phyloP scores from a whole-genome alignment of 73 alveolate genomes.

The Paraurostyla sp. region DNA sequence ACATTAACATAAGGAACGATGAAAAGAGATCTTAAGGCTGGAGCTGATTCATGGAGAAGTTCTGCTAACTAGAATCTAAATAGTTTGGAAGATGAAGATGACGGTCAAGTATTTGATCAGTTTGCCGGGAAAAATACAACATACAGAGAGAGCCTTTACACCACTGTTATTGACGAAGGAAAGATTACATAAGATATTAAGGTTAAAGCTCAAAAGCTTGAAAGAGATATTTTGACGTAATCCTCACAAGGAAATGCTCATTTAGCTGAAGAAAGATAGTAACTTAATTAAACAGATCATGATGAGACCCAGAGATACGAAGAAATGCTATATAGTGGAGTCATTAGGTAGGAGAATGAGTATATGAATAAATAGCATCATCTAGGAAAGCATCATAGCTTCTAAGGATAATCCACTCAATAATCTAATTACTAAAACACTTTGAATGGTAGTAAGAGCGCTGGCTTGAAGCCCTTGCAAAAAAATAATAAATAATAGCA shows the following conservation, averaged over 20 bases:
- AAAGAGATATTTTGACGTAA: neutral
- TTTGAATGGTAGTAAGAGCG: neutral
- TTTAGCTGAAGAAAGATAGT: neutral
- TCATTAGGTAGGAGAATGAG: neutral
- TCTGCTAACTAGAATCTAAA: too few relatives aligned
- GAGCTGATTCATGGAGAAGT: neutral
- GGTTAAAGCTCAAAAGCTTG: neutral
- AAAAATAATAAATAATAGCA: neutral
- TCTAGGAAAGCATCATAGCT: too few relatives aligned
- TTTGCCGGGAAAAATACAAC: constrained; percentile 6
- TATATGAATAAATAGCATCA: neutral
- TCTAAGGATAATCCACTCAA: neutral
- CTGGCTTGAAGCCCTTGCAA: neutral
- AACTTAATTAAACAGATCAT: neutral
- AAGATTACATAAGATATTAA: neutral
- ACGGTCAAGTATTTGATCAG: neutral
- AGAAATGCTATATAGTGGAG: constrained; percentile 20
- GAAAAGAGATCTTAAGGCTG: neutral
- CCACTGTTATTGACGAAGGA: neutral
- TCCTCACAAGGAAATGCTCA: neutral
- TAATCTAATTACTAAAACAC: neutral
- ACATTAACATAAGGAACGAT: neutral
- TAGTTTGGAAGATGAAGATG: neutral
- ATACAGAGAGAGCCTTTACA: neutral
- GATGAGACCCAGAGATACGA: neutral